Conservation (phyloP, 2,329 filamentous ascomycete species). For the Penicillium sp. region DNA sequence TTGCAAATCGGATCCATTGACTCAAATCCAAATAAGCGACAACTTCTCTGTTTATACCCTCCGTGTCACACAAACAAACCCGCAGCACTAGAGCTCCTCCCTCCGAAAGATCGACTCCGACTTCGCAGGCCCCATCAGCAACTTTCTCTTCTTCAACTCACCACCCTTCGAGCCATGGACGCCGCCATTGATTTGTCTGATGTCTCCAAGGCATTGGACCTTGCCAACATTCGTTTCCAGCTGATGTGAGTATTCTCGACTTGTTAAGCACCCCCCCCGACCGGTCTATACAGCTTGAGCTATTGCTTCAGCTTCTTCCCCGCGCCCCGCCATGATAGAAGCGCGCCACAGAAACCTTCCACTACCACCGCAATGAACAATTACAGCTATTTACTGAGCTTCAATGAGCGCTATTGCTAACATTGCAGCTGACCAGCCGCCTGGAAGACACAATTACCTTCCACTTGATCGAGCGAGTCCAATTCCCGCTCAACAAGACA, state of each 20-base stretch:
- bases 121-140: slow-evolving; percentile 20
- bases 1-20: background rate
- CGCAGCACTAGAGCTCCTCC: slow-evolving; percentile 4
- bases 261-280: slow-evolving; percentile 12
- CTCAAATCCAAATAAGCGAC: background rate
- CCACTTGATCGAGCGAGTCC: slow-evolving; percentile 95
- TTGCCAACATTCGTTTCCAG: slow-evolving; percentile 90
- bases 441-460: slow-evolving; percentile 98
- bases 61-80: slow-evolving; percentile 5
- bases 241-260: slow-evolving; percentile 71
- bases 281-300: background rate
- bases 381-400: background rate
- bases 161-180: slow-evolving; percentile 69
- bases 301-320: slow-evolving; percentile 12
- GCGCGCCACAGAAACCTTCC: slow-evolving; percentile 7
- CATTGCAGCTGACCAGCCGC: slow-evolving; percentile 63
- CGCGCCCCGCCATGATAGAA: slow-evolving; percentile 19
- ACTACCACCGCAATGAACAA: background rate
- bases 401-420: slow-evolving; percentile 14
- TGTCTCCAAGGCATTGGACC: slow-evolving; percentile 81
- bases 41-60: background rate
- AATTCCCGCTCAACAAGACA: slow-evolving; percentile 88
- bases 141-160: slow-evolving; percentile 21
- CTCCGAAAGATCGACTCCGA: slow-evolving; percentile 18
- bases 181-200: slow-evolving; percentile 86